phyloP scores from a whole-genome alignment of 176 grass and related monocot genomes.

The Aegilops speltoides region DNA sequence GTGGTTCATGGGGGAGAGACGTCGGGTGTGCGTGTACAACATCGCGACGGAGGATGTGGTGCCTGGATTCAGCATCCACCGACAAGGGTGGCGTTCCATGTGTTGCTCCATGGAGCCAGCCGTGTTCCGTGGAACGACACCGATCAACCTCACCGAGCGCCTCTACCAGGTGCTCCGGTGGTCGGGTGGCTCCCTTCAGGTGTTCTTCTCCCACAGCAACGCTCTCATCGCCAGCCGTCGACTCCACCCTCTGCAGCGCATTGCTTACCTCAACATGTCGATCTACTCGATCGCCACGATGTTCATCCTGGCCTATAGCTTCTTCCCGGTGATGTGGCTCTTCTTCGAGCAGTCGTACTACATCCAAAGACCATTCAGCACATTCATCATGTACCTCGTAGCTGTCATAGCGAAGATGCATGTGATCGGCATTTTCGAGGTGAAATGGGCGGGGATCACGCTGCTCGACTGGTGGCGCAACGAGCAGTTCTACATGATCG shows the following conservation, averaged over 20 bases:
- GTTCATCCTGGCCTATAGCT: constrained; percentile 45
- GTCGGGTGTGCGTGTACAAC: constrained; percentile 51
- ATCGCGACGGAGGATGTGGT: constrained; percentile 50
- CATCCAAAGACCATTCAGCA: constrained; percentile 39
- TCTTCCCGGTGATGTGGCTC: constrained; percentile 49
- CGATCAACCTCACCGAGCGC: constrained; percentile 54
- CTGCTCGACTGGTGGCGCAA: constrained; percentile 38
- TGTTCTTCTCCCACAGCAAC: constrained; percentile 53
- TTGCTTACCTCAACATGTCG: constrained; percentile 50
- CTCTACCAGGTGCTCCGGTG: constrained; percentile 43
- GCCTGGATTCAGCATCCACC: constrained; percentile 47
- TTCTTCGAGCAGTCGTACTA: constrained; percentile 37
- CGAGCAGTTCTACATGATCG: constrained; percentile 59
- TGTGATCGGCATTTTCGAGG: constrained; percentile 47
- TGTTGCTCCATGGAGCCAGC: constrained; percentile 34
- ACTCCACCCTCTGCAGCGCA: constrained; percentile 6
- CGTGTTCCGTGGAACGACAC: constrained; percentile 34
- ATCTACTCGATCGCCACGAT: constrained; percentile 38
- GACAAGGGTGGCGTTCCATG: constrained; percentile 48
- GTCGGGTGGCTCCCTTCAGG: constrained; percentile 42
- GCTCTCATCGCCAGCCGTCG: not conserved
- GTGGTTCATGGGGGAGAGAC: constrained; percentile 30
- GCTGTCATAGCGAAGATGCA: constrained; percentile 31
- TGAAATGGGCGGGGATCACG: constrained; percentile 42
- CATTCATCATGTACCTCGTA: constrained; percentile 27